phyloP scores from a whole-genome alignment of 495 filamentous ascomycete species.

The Hyaloscypha finlandica region DNA sequence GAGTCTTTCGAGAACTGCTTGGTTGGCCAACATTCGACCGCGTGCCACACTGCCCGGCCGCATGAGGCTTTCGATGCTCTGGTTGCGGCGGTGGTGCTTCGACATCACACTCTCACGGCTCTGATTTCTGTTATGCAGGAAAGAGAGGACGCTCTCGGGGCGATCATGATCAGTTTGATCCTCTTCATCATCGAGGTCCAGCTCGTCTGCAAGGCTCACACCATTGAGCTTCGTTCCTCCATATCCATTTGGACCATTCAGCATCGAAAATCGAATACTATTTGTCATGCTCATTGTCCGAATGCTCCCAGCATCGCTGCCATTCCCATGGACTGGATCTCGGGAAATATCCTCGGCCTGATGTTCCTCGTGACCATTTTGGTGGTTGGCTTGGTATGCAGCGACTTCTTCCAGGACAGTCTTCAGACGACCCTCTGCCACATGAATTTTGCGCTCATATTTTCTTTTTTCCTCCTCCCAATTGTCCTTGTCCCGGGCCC shows the following conservation, averaged over 20 bases:
- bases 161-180: constrained; percentile 53
- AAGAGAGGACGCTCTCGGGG: constrained; percentile 54
- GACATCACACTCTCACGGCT: constrained; percentile 49
- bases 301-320: constrained; percentile 77
- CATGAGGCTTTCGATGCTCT: constrained; percentile 53
- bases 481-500: constrained; percentile 76
- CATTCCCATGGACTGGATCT: constrained; percentile 39
- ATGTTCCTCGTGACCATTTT: constrained; percentile 44
- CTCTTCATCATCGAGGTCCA: constrained; percentile 79
- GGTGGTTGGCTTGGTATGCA: constrained; percentile 64
- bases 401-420: constrained; percentile 81
- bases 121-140: constrained; percentile 39
- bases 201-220: constrained; percentile 84
- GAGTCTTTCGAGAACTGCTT: constrained; percentile 49
- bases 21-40: constrained; percentile 48
- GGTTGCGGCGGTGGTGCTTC: constrained; percentile 43
- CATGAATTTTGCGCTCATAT: constrained; percentile 80
- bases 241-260: constrained; percentile 49
- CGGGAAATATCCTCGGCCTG: constrained; percentile 51
- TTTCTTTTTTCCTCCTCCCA: constrained; percentile 82
- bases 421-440: constrained; percentile 84
- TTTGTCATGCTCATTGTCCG: constrained; percentile 76
- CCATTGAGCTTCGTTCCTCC: constrained; percentile 59
- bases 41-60: constrained; percentile 50
- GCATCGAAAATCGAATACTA: constrained; percentile 70